Conservation (phyloP, 2,329 filamentous ascomycete genomes). For the Xylaria arbuscula region DNA sequence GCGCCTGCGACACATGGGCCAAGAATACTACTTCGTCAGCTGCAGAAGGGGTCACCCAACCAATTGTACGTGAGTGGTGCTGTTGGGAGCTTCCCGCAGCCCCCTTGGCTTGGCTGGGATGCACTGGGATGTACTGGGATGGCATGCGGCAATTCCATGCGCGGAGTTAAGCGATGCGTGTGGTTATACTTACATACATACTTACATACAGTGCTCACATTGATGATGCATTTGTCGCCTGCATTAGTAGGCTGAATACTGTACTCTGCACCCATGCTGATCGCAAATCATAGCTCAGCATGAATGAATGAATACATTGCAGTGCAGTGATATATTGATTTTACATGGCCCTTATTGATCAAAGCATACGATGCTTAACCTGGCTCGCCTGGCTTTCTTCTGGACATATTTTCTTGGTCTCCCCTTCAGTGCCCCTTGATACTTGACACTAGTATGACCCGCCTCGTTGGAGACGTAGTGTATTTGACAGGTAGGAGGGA, state of each 20-base stretch:
- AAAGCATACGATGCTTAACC: too few relatives aligned
- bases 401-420: too few relatives aligned
- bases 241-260: conserved; percentile 7
- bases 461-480: neutral
- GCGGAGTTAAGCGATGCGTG: conserved; percentile 23
- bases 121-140: too few relatives aligned
- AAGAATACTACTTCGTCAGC: conserved; percentile 8
- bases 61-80: neutral
- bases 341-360: neutral
- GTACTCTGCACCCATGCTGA: neutral
- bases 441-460: conserved; percentile 7
- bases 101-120: conserved; percentile 14
- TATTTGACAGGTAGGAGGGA: neutral
- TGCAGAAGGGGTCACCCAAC: conserved; percentile 10
- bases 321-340: conserved; percentile 24
- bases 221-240: neutral
- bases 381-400: too few relatives aligned
- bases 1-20: conserved; percentile 11
- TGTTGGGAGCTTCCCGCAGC: conserved; percentile 16
- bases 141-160: conserved; percentile 27
- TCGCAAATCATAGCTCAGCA: conserved; percentile 11
- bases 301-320: neutral
- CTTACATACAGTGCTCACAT: neutral
- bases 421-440: conserved; percentile 6
- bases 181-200: neutral